These are phyloP conservation scores for Blastobotrys ciferrii DNA, from an alignment of 1,139 yeast genomes.

Conservation along the genomic window DNA sequence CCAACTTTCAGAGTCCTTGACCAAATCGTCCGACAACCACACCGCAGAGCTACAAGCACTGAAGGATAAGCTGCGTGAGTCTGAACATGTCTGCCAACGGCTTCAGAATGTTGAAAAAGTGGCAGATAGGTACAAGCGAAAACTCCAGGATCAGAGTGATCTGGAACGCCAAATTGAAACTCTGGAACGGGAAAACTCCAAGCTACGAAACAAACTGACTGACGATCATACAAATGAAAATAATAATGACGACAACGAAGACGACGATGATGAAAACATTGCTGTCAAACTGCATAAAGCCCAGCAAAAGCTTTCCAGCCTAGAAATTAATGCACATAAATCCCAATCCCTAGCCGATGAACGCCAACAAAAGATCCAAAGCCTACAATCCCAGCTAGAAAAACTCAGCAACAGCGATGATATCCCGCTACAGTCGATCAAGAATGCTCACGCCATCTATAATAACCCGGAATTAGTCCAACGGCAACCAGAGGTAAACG, in stretches of 20 bases:
- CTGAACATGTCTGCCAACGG: constrained; percentile 15
- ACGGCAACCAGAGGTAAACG: not conserved
- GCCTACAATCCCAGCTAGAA: not conserved
- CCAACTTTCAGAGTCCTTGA: constrained; percentile 15
- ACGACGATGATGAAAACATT: not conserved
- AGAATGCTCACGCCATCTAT: not conserved
- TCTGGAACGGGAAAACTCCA: constrained; percentile 20
- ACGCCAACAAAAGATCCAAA: not conserved
- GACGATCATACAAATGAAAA: constrained; percentile 8
- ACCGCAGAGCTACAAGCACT: constrained; percentile 11
- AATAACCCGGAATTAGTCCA: not conserved
- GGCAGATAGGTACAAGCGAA: constrained; percentile 24
- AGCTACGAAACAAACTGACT: constrained; percentile 15
- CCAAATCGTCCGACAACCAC: not conserved
- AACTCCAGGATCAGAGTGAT: constrained; percentile 19
- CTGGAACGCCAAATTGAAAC: constrained; percentile 17
- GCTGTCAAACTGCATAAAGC: not conserved
- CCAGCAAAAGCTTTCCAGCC: constrained; percentile 1
- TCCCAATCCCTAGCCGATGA: not conserved
- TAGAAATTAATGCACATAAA: not conserved
- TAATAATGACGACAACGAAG: not conserved
- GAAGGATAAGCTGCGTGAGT: constrained; percentile 19
- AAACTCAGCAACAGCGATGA: not conserved
- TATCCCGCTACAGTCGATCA: not conserved
- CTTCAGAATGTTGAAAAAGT: constrained; percentile 20